phyloP scores from a whole-genome alignment of 495 filamentous ascomycete species.

The Aspergillus homomorphus region DNA sequence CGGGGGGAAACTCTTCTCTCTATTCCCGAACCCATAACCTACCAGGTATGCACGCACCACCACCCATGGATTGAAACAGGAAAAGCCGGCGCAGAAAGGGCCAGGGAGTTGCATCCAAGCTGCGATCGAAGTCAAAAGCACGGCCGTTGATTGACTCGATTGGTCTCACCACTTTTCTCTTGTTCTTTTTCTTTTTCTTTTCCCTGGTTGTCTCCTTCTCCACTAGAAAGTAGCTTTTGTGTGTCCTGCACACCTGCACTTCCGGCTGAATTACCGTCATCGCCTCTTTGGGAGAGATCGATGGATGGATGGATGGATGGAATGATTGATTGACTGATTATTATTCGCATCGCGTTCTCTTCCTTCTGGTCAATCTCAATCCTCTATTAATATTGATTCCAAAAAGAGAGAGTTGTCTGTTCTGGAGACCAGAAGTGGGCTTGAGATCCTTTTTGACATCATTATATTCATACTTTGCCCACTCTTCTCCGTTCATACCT shows the following conservation, averaged over 20 bases:
- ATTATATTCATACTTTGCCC: background rate
- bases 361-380: too few relatives aligned
- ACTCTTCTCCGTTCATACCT: background rate
- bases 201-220: background rate
- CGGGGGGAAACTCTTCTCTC: background rate
- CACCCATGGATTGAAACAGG: background rate
- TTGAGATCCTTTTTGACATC: background rate
- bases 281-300: too few relatives aligned
- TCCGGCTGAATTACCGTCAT: background rate
- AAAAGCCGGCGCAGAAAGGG: background rate
- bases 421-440: background rate
- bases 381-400: background rate
- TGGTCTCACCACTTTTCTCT: background rate
- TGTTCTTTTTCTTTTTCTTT: background rate
- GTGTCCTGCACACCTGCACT: background rate
- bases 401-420: background rate
- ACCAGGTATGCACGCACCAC: background rate
- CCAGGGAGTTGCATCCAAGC: background rate
- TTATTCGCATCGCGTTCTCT: too few relatives aligned
- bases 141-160: background rate
- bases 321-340: conserved; percentile 11
- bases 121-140: background rate
- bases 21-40: background rate
- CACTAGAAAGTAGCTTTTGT: background rate
- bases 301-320: too few relatives aligned